Evolutionary conservation across 1,139 yeast genomes (phyloP).

Genomic region (Debaryomyces sp.): DNA sequence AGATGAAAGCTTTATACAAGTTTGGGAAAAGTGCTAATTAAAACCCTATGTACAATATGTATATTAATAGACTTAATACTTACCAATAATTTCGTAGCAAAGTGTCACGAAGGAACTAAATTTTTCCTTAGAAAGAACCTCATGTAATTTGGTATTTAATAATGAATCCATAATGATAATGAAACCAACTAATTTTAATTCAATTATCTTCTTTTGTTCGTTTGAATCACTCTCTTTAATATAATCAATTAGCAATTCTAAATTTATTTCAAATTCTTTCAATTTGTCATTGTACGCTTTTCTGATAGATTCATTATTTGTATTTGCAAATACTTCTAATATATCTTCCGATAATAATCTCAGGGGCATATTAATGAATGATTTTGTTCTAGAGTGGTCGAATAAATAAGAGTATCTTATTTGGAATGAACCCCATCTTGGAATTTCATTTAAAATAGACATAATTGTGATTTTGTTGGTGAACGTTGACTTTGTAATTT

Average conservation of each 20-base stretch:
- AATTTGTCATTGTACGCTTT: slow-evolving; percentile 19
- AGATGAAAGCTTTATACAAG: slow-evolving; percentile 64
- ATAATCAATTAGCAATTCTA: slow-evolving; percentile 16
- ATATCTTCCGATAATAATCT: background rate
- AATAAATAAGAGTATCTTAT: slow-evolving; percentile 28
- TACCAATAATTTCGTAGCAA: slow-evolving; percentile 14
- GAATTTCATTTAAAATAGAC: slow-evolving; percentile 22
- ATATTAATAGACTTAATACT: slow-evolving; percentile 3
- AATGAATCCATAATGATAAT: slow-evolving; percentile 21
- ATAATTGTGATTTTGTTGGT: slow-evolving; percentile 16
- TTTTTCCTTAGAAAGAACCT: slow-evolving; percentile 10
- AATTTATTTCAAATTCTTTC: slow-evolving; percentile 15
- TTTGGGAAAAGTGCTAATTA: slow-evolving; percentile 52
- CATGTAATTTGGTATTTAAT: slow-evolving; percentile 22
- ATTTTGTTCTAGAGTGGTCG: slow-evolving; percentile 8
- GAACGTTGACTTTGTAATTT: slow-evolving; percentile 16
- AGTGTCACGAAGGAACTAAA: slow-evolving; percentile 10
- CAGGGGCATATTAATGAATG: background rate
- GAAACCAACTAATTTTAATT: slow-evolving; percentile 24
- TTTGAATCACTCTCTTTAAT: slow-evolving; percentile 6
- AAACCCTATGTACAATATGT: slow-evolving; percentile 6
- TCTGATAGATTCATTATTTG: slow-evolving; percentile 5
- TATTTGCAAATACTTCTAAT: slow-evolving; percentile 1
- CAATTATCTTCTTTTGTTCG: slow-evolving; percentile 11
- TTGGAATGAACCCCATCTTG: slow-evolving; percentile 30